A percentile compares a stretch with the other conserved stretches of the same genome.
Evolutionary conservation across 768 basidiomycete species (phyloP).

Genomic region (Arthromyces matolae): DNA sequence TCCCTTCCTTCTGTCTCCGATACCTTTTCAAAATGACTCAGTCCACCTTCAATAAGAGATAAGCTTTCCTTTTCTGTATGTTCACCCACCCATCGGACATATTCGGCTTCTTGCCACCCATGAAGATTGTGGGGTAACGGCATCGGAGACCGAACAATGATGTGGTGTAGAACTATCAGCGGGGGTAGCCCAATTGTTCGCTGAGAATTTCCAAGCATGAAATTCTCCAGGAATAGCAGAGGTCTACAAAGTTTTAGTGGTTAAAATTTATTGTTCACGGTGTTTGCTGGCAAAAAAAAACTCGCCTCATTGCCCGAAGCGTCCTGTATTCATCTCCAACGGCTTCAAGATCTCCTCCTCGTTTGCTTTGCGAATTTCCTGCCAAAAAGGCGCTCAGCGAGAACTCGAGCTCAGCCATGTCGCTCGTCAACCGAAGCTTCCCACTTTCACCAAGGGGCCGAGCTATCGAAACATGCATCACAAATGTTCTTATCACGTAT

Average conservation of each 20-base stretch:
- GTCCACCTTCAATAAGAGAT: constrained; percentile 74
- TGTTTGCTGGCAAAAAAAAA: no score
- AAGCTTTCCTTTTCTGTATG: constrained; percentile 79
- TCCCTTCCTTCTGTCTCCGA: constrained; percentile 55
- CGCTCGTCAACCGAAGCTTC: constrained; percentile 90
- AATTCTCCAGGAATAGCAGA: constrained; percentile 84
- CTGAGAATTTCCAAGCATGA: constrained; percentile 56
- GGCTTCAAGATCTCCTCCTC: constrained; percentile 63
- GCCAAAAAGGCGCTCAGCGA: constrained; percentile 76
- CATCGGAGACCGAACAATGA: constrained; percentile 84
- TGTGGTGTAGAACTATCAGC: constrained; percentile 86
- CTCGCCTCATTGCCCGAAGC: constrained; percentile 82
- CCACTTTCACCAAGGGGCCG: constrained; percentile 89
- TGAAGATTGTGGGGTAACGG: constrained; percentile 86
- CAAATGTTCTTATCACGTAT: constrained; percentile 80
- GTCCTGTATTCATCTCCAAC: constrained; percentile 87
- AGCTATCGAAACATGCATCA: constrained; percentile 91
- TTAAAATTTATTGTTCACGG: no score
- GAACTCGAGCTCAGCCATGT: constrained; percentile 97
- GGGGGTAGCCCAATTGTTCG: constrained; percentile 79
- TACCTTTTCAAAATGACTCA: constrained; percentile 76
- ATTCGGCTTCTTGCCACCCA: constrained; percentile 94
- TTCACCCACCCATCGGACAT: constrained; percentile 94
- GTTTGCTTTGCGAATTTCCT: constrained; percentile 52
- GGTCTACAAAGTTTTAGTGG: constrained; percentile 55